Base-by-base conservation (phyloP, 2,329 filamentous ascomycete genomes). In the Penicillium verrucosum region DNA sequence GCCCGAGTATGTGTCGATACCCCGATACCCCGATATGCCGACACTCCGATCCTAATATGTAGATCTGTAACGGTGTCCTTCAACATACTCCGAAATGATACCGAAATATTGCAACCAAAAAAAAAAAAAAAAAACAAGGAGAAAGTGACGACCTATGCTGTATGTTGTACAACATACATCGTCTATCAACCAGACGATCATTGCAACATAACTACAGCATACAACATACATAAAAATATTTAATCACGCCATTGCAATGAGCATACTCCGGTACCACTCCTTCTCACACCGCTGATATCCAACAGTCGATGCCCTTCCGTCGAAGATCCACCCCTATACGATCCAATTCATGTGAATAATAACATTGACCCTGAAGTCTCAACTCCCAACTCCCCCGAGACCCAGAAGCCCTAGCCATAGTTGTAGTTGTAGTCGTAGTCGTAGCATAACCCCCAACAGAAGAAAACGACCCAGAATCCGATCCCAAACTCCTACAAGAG, bases 251-350 rank as follows among this genome's bases (percentile, higher is more conserved):
- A 56, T 56, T 41, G 47, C 46, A 37, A 40, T 38, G 16, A 27
- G 21, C 30, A 18, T 32, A 29, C 23, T 51, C 16, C 11, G 2
- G 4, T 37, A 37, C n/a, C 36, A 10, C 3, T 10, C 52, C 56
- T 4, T 18, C 52, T 59, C 54, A 65, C 42, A 55, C 57, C 38
- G 50, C 61, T 42, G 61, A 59, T 51, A 74, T 65, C 56, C 61
- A 63, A 64, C 72, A 74, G 36, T 70, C 64, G 55, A 74, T 69
- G 25, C 70, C 70, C 56, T 66, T 67, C 61, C 64, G 66, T 41
- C 63, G 57, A 59, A 75, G 64, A 56, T 70, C 68, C 7, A 63
- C 60, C 52, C 65, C 66, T 14, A 74, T 59, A 25, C 57, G 60
- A 16, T 59, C 55, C 30, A 73, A 54, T 61, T 73, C 71, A 47